phyloP scores from a whole-genome alignment of 2,329 filamentous ascomycete genomes.

The Colletotrichum filicis region DNA sequence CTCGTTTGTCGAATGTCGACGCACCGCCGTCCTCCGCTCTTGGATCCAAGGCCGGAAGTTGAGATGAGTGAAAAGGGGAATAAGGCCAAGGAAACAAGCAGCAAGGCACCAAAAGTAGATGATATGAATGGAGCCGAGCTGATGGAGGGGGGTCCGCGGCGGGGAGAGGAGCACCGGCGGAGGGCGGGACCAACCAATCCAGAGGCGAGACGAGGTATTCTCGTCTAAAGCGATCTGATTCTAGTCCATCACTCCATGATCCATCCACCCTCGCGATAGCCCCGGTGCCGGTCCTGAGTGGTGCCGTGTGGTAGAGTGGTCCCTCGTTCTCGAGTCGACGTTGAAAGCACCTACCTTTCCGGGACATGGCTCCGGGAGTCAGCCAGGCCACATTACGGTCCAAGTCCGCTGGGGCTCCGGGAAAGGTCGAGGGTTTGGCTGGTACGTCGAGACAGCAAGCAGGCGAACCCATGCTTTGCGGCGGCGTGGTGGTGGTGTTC shows the following conservation, averaged over 20 bases:
- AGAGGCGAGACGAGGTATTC: neutral
- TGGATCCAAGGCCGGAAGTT: constrained; percentile 1
- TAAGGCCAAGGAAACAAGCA: neutral
- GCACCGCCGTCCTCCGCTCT: neutral
- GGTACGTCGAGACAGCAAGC: neutral
- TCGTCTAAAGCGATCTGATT: neutral
- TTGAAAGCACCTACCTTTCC: constrained; percentile 33
- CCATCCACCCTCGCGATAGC: constrained; percentile 8
- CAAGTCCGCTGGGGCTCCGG: constrained; percentile 13
- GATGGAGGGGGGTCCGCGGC: constrained; percentile 7
- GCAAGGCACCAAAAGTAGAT: neutral
- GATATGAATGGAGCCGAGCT: neutral
- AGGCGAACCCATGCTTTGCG: constrained; percentile 12
- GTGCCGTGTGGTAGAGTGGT: neutral
- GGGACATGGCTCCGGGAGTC: constrained; percentile 30
- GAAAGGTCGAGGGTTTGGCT: neutral
- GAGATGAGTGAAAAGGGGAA: constrained; percentile 3
- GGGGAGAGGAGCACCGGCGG: constrained; percentile 1
- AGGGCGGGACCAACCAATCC: neutral
- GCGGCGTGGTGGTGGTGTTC: neutral
- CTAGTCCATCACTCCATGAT: neutral
- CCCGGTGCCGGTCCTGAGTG: neutral
- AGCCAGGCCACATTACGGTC: constrained; percentile 12
- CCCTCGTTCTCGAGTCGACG: constrained; percentile 2
- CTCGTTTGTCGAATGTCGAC: neutral